Evolutionary conservation across 1,284 basidiomycete species (phyloP).

Genomic region (Hortiboletus rubellus): DNA sequence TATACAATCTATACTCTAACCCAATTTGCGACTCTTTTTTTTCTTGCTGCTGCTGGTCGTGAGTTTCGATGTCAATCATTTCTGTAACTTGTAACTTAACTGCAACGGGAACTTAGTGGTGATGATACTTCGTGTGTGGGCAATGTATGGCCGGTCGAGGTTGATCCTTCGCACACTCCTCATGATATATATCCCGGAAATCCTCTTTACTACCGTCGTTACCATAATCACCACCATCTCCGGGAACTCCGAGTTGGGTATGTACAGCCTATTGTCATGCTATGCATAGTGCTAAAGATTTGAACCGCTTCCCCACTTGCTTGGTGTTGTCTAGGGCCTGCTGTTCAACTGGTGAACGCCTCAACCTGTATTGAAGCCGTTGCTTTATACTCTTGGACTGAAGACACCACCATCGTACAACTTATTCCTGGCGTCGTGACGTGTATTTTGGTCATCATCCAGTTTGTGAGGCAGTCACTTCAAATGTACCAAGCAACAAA

Average conservation of each 20-base stretch:
- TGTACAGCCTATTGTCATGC: neutral
- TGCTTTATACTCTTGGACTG: neutral
- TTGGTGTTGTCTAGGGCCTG: neutral
- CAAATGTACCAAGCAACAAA: conserved; percentile 3
- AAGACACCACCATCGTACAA: neutral
- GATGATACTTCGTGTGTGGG: conserved; percentile 13
- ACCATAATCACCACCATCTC: neutral
- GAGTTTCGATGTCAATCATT: neutral
- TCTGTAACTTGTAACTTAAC: neutral
- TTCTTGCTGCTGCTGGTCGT: conserved; percentile 8
- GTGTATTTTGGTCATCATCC: neutral
- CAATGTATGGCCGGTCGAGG: conserved; percentile 1
- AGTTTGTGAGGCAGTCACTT: conserved; percentile 1
- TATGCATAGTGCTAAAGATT: too few relatives aligned
- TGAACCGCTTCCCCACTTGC: too few relatives aligned
- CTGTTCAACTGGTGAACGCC: neutral
- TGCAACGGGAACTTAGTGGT: neutral
- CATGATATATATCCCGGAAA: neutral
- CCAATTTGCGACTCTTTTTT: neutral
- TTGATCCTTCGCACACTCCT: conserved; percentile 2
- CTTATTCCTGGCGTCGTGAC: neutral
- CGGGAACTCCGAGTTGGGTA: neutral
- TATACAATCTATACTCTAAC: neutral
- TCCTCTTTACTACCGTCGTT: neutral
- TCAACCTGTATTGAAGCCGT: neutral